Evolutionary conservation across 2,329 filamentous ascomycete species (phyloP).

Genomic region (Alternaria gaisen): DNA sequence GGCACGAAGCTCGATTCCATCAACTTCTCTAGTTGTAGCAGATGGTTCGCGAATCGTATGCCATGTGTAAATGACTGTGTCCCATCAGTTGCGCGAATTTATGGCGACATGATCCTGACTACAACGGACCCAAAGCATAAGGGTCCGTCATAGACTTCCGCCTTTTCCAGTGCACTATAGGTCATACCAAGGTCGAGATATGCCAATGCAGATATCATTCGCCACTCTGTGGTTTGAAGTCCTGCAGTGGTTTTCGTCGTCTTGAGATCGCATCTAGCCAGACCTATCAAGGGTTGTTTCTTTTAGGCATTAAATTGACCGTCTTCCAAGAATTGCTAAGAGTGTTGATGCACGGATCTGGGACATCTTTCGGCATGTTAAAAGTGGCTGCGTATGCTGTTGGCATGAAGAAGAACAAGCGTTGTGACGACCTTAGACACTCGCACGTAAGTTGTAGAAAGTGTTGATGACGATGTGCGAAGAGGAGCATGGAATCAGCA

Average conservation of each 20-base stretch:
- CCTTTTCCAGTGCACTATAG: not conserved
- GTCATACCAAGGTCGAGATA: too few relatives aligned
- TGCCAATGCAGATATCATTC: not conserved
- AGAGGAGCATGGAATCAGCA: too few relatives aligned
- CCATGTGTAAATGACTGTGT: not conserved
- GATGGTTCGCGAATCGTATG: not conserved
- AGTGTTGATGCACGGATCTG: not conserved
- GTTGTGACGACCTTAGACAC: rapidly evolving
- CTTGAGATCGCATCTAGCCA: not conserved
- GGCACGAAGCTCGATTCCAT: not conserved
- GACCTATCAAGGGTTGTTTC: not conserved
- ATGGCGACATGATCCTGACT: not conserved
- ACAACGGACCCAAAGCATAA: not conserved
- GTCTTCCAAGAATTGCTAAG: not conserved
- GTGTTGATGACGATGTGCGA: not conserved
- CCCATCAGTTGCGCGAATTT: not conserved
- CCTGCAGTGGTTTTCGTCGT: not conserved
- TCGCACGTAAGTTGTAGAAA: not conserved
- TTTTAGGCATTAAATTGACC: not conserved
- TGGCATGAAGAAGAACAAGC: not conserved
- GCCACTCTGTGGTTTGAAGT: rapidly evolving
- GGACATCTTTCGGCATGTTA: rapidly evolving
- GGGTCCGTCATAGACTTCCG: not conserved
- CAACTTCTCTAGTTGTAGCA: not conserved
- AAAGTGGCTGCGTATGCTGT: not conserved